Evolutionary conservation across 805 yeast genomes (phyloP).

Genomic region (Cephaloascus albidus): DNA sequence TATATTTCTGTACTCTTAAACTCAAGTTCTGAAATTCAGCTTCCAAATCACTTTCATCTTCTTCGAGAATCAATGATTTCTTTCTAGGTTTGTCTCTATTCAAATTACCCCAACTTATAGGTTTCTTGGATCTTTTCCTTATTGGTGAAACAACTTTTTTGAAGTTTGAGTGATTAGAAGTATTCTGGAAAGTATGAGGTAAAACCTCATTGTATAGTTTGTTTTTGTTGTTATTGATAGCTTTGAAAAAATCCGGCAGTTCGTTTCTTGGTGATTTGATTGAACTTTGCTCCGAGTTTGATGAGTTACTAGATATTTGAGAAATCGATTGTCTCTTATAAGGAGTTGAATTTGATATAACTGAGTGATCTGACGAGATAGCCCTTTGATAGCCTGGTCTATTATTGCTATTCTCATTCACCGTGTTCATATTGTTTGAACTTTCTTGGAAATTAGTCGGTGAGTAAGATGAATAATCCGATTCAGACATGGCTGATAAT

Average conservation of each 20-base stretch:
- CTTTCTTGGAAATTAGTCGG: constrained; percentile 1
- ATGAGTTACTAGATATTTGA: not conserved
- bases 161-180: not conserved
- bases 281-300: constrained; percentile 18
- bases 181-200: not conserved
- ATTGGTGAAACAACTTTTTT: not conserved
- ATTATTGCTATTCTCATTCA: no score
- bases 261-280: constrained; percentile 26
- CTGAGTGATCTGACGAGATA: constrained; percentile 25
- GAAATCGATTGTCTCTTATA: constrained; percentile 14
- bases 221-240: not conserved
- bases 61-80: not conserved
- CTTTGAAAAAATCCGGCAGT: constrained; percentile 1
- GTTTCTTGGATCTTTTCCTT: not conserved
- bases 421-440: no score
- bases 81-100: not conserved
- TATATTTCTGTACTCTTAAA: not conserved
- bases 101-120: not conserved
- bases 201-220: not conserved
- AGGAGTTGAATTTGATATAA: constrained; percentile 19
- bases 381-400: constrained; percentile 23
- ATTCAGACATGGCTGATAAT: constrained; percentile 30
- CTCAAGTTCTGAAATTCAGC: not conserved
- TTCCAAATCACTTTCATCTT: not conserved
- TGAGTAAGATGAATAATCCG: constrained; percentile 12